A percentile compares a stretch with the other conserved stretches of the same genome.
Evolutionary conservation across 2,329 filamentous ascomycete genomes (phyloP).

Genomic region (Penicillium sp.): DNA sequence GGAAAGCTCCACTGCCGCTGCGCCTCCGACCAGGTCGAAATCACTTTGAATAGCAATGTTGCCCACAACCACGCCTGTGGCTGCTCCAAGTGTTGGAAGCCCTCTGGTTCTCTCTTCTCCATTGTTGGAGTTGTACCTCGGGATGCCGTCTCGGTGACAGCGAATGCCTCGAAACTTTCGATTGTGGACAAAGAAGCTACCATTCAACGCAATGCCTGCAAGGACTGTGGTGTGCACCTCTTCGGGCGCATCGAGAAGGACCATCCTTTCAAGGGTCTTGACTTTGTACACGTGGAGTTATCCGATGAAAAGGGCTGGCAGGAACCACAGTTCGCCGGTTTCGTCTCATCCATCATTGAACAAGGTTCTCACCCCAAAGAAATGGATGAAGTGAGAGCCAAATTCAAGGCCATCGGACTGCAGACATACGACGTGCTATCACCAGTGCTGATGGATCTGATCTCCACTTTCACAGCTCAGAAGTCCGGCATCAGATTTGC

Average conservation of each 20-base stretch:
- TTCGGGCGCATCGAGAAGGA: constrained; percentile 65
- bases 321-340: constrained; percentile 68
- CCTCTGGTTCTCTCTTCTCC: constrained; percentile 62
- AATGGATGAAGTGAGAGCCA: constrained; percentile 56
- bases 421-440: constrained; percentile 64
- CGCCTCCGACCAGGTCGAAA: constrained; percentile 55
- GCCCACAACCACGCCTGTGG: constrained; percentile 70
- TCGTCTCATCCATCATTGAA: constrained; percentile 68
- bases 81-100: constrained; percentile 73
- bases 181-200: constrained; percentile 57
- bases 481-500: constrained; percentile 38
- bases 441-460: constrained; percentile 63
- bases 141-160: constrained; percentile 56
- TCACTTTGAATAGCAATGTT: constrained; percentile 59
- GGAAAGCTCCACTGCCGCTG: constrained; percentile 65
- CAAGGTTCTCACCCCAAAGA: constrained; percentile 60
- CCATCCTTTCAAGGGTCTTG: constrained; percentile 67
- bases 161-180: constrained; percentile 58
- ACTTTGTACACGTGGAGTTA: constrained; percentile 67
- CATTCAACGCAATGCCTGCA: constrained; percentile 63
- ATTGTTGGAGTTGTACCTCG: constrained; percentile 62
- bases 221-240: constrained; percentile 61
- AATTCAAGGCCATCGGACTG: constrained; percentile 57
- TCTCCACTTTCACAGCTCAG: constrained; percentile 58
- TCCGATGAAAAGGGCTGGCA: constrained; percentile 64